Evolutionary conservation across 305 asterid species (phyloP).

Genomic region (Fraxinus sp.): DNA sequence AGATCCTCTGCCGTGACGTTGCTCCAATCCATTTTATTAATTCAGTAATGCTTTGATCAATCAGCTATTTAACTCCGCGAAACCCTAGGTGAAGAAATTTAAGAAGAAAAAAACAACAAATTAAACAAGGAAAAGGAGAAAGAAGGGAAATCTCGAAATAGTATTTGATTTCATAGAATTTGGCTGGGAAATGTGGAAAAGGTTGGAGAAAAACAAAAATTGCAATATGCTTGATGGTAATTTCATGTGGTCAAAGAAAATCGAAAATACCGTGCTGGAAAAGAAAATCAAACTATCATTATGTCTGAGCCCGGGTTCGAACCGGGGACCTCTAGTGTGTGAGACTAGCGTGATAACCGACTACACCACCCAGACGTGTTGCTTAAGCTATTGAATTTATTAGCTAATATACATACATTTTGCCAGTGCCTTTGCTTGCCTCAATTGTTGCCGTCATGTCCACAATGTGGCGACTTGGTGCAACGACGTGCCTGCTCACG

Average conservation of each 20-base stretch:
- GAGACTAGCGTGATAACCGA: conserved; percentile 99
- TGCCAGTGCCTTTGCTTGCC: too few species aligned
- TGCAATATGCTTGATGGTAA: neutral
- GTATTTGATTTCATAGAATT: conserved; percentile 11
- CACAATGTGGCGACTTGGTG: too few species aligned
- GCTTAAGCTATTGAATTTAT: neutral
- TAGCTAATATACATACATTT: too few species aligned
- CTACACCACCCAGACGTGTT: conserved; percentile 96
- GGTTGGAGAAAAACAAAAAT: neutral
- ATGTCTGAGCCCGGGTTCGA: conserved; percentile 99
- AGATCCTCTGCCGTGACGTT: conserved; percentile 91
- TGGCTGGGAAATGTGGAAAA: conserved; percentile 15
- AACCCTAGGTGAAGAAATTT: conserved; percentile 22
- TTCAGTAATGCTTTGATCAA: conserved; percentile 8
- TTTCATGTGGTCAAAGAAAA: neutral
- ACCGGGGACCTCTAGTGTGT: conserved; percentile 99
- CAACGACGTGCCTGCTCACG: too few species aligned
- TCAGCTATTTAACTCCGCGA: conserved; percentile 1
- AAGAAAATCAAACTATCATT: conserved; percentile 17
- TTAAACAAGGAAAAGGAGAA: conserved; percentile 9
- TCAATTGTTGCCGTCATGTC: too few species aligned
- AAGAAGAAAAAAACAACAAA: neutral
- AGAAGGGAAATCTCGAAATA: neutral
- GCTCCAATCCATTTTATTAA: conserved; percentile 78
- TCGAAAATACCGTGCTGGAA: neutral